Percentiles rank a stretch among this genome's conserved stretches.
Evolutionary conservation across 371 early-diverging fungal species (phyloP).

Genomic region (Chytridium lagenaria): DNA sequence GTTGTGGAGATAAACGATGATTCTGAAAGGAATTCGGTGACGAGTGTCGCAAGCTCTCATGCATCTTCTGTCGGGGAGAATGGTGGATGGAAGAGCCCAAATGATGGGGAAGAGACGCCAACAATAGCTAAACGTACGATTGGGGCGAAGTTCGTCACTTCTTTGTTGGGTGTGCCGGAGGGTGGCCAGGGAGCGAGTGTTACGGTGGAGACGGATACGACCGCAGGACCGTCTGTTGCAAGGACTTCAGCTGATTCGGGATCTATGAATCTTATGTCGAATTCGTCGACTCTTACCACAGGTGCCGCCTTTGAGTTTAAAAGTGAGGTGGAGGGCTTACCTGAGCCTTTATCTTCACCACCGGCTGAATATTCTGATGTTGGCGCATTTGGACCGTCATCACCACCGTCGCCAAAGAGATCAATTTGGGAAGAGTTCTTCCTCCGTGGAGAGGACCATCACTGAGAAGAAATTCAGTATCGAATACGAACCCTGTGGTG

Average conservation of each 20-base stretch:
- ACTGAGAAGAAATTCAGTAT: not conserved
- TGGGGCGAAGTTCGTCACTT: too few species aligned
- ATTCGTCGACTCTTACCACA: conserved; percentile 7
- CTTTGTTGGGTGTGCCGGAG: too few species aligned
- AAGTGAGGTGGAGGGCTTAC: not conserved
- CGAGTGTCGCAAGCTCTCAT: conserved; percentile 7
- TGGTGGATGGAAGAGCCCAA: too few species aligned
- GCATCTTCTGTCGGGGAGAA: too few species aligned
- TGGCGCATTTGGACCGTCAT: too few species aligned
- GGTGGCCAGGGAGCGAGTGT: too few species aligned
- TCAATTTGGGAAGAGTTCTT: not conserved
- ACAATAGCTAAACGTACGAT: too few species aligned
- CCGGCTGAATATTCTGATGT: too few species aligned
- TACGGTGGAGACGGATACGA: not conserved
- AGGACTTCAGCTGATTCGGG: conserved; percentile 9
- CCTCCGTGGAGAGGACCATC: not conserved
- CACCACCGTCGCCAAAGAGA: not conserved
- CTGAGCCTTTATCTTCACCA: too few species aligned
- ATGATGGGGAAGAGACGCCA: too few species aligned
- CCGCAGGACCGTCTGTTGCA: not conserved
- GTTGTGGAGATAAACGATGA: not conserved
- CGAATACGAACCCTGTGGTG: not conserved
- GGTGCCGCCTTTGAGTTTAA: not conserved
- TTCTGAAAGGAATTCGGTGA: conserved; percentile 5
- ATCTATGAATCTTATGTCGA: conserved; percentile 4